A percentile compares a stretch with the other conserved stretches of the same genome.
phyloP scores from a whole-genome alignment of 805 yeast species.

The Candida methanosorbosa region DNA sequence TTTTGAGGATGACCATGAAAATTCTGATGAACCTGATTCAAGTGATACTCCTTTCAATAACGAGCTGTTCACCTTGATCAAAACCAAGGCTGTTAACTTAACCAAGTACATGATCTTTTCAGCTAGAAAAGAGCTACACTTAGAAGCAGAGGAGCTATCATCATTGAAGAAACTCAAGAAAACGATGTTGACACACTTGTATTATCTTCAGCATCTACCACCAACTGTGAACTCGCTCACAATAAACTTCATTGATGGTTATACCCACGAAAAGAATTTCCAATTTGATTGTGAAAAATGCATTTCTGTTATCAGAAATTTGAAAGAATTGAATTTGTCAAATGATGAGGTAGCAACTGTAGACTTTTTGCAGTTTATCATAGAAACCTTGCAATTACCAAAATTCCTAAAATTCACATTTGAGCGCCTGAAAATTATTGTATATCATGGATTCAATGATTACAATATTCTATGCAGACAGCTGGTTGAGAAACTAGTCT shows the following conservation, averaged over 20 bases:
- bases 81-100: slow-evolving; percentile 4
- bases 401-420: slow-evolving; percentile 16
- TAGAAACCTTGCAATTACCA: slow-evolving; percentile 8
- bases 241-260: slow-evolving; percentile 7
- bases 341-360: slow-evolving; percentile 15
- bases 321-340: slow-evolving; percentile 6
- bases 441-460: slow-evolving; percentile 37
- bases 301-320: background rate
- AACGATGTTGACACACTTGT: slow-evolving; percentile 11
- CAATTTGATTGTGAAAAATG: slow-evolving; percentile 3
- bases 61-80: slow-evolving; percentile 15
- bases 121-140: slow-evolving; percentile 4
- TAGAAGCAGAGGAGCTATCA: slow-evolving; percentile 1
- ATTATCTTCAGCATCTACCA: slow-evolving; percentile 12
- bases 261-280: slow-evolving; percentile 2
- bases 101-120: slow-evolving; percentile 8
- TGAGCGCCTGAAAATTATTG: slow-evolving; percentile 29
- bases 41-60: slow-evolving; percentile 10
- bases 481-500: slow-evolving; percentile 22
- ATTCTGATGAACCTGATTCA: slow-evolving; percentile 4
- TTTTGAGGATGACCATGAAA: slow-evolving; percentile 18
- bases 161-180: slow-evolving; percentile 4
- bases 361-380: slow-evolving; percentile 23
- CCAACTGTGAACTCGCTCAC: slow-evolving; percentile 4
- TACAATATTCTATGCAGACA: slow-evolving; percentile 26